These are phyloP conservation scores for Torulaspora delbrueckii DNA, from an alignment of 805 yeast species.

Conservation along the genomic window DNA sequence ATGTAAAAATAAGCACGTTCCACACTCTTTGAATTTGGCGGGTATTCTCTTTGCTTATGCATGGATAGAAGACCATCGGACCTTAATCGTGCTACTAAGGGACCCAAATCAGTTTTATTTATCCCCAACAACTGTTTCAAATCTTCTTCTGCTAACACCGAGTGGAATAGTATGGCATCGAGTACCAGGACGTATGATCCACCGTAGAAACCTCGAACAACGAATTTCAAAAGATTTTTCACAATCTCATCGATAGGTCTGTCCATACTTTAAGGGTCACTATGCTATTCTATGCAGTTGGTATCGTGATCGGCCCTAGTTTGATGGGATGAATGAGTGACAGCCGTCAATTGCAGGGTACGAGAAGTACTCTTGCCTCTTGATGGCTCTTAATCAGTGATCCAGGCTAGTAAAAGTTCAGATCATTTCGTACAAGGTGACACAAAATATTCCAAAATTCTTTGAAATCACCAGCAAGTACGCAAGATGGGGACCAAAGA, in stretches of 20 bases:
- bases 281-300: background rate
- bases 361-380: background rate
- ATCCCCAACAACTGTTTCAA: constrained; percentile 73
- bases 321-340: background rate
- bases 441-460: background rate
- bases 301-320: background rate
- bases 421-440: background rate
- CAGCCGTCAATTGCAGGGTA: background rate
- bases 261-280: constrained; percentile 23
- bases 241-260: constrained; percentile 41
- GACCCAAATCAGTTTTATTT: constrained; percentile 79
- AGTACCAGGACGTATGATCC: constrained; percentile 75
- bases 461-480: background rate
- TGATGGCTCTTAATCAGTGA: background rate
- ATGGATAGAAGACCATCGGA: constrained; percentile 77
- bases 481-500: no score
- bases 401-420: background rate
- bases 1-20: constrained; percentile 79
- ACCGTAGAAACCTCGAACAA: constrained; percentile 81
- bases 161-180: constrained; percentile 83
- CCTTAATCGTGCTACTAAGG: constrained; percentile 70
- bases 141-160: constrained; percentile 90
- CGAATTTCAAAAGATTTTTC: constrained; percentile 58
- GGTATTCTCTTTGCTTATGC: constrained; percentile 68
- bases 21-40: constrained; percentile 58